These are phyloP conservation scores for Tubosaeta sp. DNA, from an alignment of 768 basidiomycete genomes.

Conservation along the genomic window DNA sequence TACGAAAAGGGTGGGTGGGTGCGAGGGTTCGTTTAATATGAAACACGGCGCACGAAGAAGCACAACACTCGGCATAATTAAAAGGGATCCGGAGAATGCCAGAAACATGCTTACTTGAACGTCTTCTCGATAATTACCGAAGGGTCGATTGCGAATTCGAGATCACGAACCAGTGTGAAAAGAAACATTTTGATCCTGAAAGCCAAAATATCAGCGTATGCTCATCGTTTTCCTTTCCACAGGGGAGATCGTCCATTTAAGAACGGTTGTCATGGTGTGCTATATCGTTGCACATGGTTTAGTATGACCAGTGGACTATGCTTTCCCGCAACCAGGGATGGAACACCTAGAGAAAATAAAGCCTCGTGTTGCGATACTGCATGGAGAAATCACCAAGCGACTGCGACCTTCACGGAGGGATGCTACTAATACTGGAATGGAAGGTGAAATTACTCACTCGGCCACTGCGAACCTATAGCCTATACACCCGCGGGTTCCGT, in stretches of 20 bases:
- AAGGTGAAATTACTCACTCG: conserved; percentile 42
- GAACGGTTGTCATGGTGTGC: neutral
- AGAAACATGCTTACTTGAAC: conserved; percentile 46
- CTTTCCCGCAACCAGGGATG: conserved; percentile 5
- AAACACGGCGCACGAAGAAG: conserved; percentile 17
- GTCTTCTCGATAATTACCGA: conserved; percentile 57
- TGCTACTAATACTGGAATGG: conserved; percentile 9
- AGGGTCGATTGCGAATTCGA: conserved; percentile 50
- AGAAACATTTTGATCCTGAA: conserved; percentile 61
- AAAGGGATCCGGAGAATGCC: conserved; percentile 17
- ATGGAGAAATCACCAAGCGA: conserved; percentile 7
- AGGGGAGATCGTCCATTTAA: neutral
- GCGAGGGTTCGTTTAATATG: conserved; percentile 11
- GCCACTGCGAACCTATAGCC: conserved; percentile 58
- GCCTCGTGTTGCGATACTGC: conserved; percentile 3
- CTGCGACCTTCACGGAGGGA: conserved; percentile 7
- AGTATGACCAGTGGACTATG: conserved; percentile 4
- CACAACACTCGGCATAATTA: conserved; percentile 18
- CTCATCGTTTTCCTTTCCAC: neutral
- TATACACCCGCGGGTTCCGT: conserved; percentile 57
- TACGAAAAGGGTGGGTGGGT: conserved; percentile 4
- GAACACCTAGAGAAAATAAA: conserved; percentile 21
- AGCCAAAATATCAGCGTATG: conserved; percentile 18
- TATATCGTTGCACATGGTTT: neutral
- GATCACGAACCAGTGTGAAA: conserved; percentile 52